Evolutionary conservation across 73 alveolate species (phyloP).

Genomic region (Durusdinium trenchii): DNA sequence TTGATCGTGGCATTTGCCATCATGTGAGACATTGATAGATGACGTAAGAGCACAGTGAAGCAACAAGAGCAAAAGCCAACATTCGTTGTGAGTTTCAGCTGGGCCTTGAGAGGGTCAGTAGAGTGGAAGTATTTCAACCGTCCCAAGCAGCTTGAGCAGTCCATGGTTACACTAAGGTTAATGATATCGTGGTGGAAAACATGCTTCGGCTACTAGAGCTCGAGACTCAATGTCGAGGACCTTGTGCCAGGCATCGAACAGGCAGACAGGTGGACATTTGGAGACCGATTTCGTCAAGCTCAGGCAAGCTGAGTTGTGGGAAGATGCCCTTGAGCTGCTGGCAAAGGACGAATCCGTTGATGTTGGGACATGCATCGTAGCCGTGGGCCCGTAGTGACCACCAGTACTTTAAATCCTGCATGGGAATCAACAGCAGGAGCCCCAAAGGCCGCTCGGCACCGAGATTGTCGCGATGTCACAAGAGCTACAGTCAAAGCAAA

Average conservation of each 20-base stretch:
- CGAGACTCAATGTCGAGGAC: background rate
- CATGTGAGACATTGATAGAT: no score
- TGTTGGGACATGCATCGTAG: no score
- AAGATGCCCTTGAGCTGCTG: slow-evolving; percentile 24
- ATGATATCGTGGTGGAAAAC: slow-evolving; percentile 24
- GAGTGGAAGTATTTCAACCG: background rate
- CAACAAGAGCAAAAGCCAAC: no score
- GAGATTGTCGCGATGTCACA: background rate
- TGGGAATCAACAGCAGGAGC: background rate
- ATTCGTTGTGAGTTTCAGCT: no score
- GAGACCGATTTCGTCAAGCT: no score
- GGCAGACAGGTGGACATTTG: no score
- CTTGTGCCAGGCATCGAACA: background rate
- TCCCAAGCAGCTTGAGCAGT: background rate
- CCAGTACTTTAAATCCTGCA: no score
- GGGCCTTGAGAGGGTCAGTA: no score
- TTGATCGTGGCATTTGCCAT: no score
- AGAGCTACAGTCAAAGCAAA: background rate
- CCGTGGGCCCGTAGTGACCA: no score
- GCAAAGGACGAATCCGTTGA: background rate
- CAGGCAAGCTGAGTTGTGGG: slow-evolving; percentile 56
- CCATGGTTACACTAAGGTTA: background rate
- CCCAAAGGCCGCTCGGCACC: background rate
- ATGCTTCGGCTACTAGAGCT: background rate
- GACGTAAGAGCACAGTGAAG: no score